Conservation (phyloP, 495 filamentous ascomycete genomes). For the Emericellopsis terricola region DNA sequence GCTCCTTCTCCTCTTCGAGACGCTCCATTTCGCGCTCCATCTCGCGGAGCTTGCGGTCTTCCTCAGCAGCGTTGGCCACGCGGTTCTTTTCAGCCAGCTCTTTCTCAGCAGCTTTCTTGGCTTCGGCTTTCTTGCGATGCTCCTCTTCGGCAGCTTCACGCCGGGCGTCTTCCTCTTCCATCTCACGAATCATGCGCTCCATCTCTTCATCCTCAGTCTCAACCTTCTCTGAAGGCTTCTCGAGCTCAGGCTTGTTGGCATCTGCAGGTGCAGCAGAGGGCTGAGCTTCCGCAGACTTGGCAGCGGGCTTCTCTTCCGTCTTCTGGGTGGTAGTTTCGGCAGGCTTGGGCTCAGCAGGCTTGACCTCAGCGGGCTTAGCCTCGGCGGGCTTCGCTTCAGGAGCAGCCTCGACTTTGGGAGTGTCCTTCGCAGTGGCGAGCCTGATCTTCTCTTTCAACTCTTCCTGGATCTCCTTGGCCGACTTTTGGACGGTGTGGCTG, state of each 20-base stretch:
- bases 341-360: constrained; percentile 24
- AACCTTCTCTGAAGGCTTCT: constrained; percentile 19
- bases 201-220: constrained; percentile 17
- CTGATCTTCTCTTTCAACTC: constrained; percentile 38
- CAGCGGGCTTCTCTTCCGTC: constrained; percentile 22
- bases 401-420: constrained; percentile 24
- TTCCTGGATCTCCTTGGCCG: constrained; percentile 27
- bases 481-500: constrained; percentile 23
- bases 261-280: constrained; percentile 17
- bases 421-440: constrained; percentile 33
- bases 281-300: constrained; percentile 16
- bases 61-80: constrained; percentile 16
- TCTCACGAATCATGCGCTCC: constrained; percentile 26
- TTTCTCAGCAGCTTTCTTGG: constrained; percentile 9
- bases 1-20: constrained; percentile 34
- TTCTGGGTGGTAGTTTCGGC: constrained; percentile 9
- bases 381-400: constrained; percentile 25
- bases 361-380: constrained; percentile 14
- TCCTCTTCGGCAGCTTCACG: constrained; percentile 17
- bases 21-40: constrained; percentile 30
- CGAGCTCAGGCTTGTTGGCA: constrained; percentile 10
- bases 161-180: constrained; percentile 33
- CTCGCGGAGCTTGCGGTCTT: constrained; percentile 18
- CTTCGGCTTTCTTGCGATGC: constrained; percentile 25
- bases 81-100: constrained; percentile 22